phyloP scores from a whole-genome alignment of 2,329 filamentous ascomycete species.

The Scedosporium apiospermum region DNA sequence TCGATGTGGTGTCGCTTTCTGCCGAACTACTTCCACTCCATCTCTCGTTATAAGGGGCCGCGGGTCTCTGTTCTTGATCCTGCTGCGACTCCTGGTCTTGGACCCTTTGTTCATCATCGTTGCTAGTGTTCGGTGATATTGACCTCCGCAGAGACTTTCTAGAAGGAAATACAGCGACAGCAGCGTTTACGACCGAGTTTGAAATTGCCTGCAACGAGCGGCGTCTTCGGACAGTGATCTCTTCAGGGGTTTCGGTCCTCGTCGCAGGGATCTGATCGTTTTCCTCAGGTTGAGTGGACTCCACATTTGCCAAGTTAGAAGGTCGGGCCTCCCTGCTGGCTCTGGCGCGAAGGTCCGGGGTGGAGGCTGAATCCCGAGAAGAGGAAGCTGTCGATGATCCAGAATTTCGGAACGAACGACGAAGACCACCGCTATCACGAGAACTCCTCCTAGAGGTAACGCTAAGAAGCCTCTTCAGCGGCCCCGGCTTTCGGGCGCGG shows the following conservation, averaged over 20 bases:
- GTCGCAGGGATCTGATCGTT: not conserved
- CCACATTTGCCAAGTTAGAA: not conserved
- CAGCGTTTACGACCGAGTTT: conserved; percentile 10
- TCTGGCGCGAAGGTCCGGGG: not conserved
- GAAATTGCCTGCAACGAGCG: conserved; percentile 10
- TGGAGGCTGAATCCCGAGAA: not conserved
- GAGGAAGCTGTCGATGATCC: not conserved
- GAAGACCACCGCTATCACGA: not conserved
- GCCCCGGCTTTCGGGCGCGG: not conserved
- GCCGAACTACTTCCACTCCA: conserved; percentile 1
- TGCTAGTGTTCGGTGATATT: not conserved
- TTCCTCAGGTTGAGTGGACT: not conserved
- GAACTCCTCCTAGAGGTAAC: conserved; percentile 3
- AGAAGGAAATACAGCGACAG: conserved; percentile 9
- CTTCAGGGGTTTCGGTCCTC: not conserved
- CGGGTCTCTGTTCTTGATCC: not conserved
- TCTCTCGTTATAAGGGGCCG: not conserved
- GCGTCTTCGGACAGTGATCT: not conserved
- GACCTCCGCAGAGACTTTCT: not conserved
- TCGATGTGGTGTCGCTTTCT: not conserved
- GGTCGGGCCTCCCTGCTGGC: not conserved
- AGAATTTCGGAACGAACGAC: not conserved
- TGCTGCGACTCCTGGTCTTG: not conserved
- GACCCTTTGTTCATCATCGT: not conserved
- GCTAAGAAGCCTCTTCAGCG: conserved; percentile 4